A percentile compares a stretch with the other conserved stretches of the same genome.
Evolutionary conservation across 2,329 filamentous ascomycete species (phyloP).

Genomic region (Neopestalotiopsis sp.): DNA sequence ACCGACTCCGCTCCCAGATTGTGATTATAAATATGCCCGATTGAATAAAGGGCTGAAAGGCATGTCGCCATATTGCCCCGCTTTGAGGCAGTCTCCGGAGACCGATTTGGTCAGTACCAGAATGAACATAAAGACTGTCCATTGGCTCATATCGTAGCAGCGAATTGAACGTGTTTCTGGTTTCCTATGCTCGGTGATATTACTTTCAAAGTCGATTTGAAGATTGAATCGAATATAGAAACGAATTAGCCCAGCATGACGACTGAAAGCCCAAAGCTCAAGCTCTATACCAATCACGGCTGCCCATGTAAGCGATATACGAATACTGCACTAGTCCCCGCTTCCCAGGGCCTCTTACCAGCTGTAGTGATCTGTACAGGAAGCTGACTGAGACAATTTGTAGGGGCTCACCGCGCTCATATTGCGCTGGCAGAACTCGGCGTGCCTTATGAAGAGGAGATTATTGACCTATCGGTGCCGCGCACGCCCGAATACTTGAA

Average conservation of each 20-base stretch:
- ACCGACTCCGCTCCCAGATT: background rate
- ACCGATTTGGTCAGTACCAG: background rate
- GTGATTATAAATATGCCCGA: slow-evolving; percentile 11
- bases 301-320: slow-evolving; percentile 20
- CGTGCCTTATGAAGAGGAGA: slow-evolving; percentile 71
- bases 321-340: no score
- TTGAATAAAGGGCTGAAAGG: background rate
- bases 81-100: slow-evolving; percentile 1
- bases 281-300: slow-evolving; percentile 22
- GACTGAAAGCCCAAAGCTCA: slow-evolving; percentile 21
- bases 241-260: slow-evolving; percentile 2
- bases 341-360: background rate
- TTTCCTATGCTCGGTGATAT: background rate
- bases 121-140: background rate
- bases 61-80: slow-evolving; percentile 13
- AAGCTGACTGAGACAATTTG: background rate
- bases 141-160: background rate
- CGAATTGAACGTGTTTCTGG: background rate
- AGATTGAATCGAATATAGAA: background rate
- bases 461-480: slow-evolving; percentile 73
- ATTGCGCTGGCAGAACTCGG: slow-evolving; percentile 72
- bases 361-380: no score
- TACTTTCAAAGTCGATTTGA: background rate
- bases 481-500: slow-evolving; percentile 76
- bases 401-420: slow-evolving; percentile 75